These are phyloP conservation scores for Phellopilus nigrolimitatus DNA, from an alignment of 1,284 basidiomycete genomes.

Conservation along the genomic window DNA sequence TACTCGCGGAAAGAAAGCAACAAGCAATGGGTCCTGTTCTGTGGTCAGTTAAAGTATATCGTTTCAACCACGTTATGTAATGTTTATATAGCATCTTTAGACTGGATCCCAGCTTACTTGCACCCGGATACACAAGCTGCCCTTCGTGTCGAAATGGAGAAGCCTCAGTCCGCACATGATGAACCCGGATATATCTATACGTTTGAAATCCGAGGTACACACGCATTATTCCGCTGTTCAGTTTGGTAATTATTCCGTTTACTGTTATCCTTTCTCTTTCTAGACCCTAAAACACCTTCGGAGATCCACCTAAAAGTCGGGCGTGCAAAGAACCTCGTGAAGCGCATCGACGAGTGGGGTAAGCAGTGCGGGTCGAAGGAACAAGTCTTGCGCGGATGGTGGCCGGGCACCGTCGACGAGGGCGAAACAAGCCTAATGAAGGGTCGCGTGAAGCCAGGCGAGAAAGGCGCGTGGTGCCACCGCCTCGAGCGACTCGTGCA, in stretches of 20 bases:
- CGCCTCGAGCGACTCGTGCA: constrained; percentile 66
- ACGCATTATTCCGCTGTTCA: background rate
- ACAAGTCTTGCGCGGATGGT: constrained; percentile 46
- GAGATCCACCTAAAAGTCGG: constrained; percentile 48
- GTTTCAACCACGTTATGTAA: background rate
- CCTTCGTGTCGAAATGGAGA: constrained; percentile 67
- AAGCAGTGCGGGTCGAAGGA: constrained; percentile 57
- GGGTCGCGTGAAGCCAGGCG: constrained; percentile 45
- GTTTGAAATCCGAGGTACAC: constrained; percentile 65
- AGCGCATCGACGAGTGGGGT: constrained; percentile 65
- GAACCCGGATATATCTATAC: constrained; percentile 71
- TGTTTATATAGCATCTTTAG: constrained; percentile 31
- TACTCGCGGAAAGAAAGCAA: constrained; percentile 42
- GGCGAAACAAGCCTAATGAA: constrained; percentile 35
- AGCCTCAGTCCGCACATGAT: constrained; percentile 52
- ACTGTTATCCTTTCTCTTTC: constrained; percentile 25
- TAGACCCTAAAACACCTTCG: constrained; percentile 30
- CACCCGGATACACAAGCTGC: constrained; percentile 56
- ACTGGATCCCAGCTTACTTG: constrained; percentile 66
- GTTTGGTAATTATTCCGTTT: constrained; percentile 2
- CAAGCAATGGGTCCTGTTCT: constrained; percentile 52
- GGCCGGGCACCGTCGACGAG: constrained; percentile 40
- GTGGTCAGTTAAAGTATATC: constrained; percentile 33
- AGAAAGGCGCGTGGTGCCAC: constrained; percentile 43
- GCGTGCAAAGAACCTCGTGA: constrained; percentile 41